Evolutionary conservation across 2,329 filamentous ascomycete species (phyloP).

Genomic region (Ascochyta fabae): DNA sequence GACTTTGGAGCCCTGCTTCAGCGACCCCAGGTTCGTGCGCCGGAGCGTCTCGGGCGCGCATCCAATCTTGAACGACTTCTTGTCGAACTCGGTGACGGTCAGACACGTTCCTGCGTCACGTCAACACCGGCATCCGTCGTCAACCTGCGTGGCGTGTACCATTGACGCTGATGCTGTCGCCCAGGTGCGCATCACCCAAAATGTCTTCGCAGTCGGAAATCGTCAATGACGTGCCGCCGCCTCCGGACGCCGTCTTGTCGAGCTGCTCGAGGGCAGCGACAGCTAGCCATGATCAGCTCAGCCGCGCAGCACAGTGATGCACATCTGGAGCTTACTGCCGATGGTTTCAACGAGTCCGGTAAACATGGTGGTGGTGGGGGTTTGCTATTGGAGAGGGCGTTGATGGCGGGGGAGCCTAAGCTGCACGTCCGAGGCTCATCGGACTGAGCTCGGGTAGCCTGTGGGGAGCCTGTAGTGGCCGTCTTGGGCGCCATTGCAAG

Average conservation of each 20-base stretch:
- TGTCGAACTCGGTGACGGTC: slow-evolving; percentile 79
- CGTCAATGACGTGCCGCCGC: slow-evolving; percentile 87
- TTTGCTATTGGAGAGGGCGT: slow-evolving; percentile 19
- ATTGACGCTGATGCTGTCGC: slow-evolving; percentile 95
- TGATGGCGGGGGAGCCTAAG: slow-evolving; percentile 30
- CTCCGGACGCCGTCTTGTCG: slow-evolving; percentile 72
- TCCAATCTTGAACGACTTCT: slow-evolving; percentile 80
- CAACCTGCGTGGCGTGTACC: slow-evolving; percentile 56
- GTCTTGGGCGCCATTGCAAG: slow-evolving; percentile 5
- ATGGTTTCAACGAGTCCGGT: slow-evolving; percentile 74
- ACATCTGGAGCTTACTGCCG: slow-evolving; percentile 69
- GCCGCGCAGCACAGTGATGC: slow-evolving; percentile 17
- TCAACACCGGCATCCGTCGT: slow-evolving; percentile 4
- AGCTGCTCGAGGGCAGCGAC: slow-evolving; percentile 81
- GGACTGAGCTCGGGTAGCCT: slow-evolving; percentile 20
- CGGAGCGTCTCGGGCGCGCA: slow-evolving; percentile 95
- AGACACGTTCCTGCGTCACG: slow-evolving; percentile 72
- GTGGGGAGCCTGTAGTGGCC: slow-evolving; percentile 12
- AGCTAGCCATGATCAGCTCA: slow-evolving; percentile 61
- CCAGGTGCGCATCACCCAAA: slow-evolving; percentile 80
- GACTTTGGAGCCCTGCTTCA: slow-evolving; percentile 71
- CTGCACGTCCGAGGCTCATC: slow-evolving; percentile 26
- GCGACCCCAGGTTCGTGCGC: slow-evolving; percentile 86
- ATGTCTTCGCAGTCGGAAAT: slow-evolving; percentile 79
- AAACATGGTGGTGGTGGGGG: slow-evolving; percentile 70